Percentiles rank a stretch among this genome's conserved stretches.
Evolutionary conservation across 2,329 filamentous ascomycete species (phyloP).

Genomic region (Aspergillus udagawae): DNA sequence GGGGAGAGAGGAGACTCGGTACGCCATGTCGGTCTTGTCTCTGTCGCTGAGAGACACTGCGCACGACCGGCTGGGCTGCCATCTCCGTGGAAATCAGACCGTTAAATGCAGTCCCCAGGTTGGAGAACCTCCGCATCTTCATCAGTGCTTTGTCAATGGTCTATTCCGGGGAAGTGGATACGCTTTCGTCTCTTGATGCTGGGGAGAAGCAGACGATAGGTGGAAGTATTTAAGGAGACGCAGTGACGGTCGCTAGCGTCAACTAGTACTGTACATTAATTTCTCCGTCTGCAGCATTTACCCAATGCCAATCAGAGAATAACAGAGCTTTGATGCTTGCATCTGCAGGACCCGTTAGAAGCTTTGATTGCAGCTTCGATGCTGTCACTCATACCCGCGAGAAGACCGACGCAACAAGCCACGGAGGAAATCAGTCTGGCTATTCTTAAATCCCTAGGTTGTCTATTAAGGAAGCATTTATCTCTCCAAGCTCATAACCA

Average conservation of each 20-base stretch:
- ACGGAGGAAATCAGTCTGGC: no score
- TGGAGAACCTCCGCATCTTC: not conserved
- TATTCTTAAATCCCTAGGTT: not conserved
- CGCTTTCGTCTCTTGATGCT: not conserved
- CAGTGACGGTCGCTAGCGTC: not conserved
- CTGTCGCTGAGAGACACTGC: not conserved
- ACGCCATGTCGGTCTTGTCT: not conserved
- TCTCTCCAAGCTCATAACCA: no score
- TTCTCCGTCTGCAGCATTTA: conserved; percentile 8
- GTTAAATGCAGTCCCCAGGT: not conserved
- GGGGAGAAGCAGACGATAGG: conserved; percentile 10
- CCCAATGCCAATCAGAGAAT: not conserved
- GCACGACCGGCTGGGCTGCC: not conserved
- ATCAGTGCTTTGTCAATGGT: not conserved
- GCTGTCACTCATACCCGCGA: no score
- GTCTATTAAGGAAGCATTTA: not conserved
- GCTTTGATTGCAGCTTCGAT: no score
- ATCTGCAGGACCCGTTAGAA: not conserved
- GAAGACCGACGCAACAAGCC: no score
- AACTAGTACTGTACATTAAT: not conserved
- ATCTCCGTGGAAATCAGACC: not conserved
- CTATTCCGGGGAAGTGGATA: not conserved
- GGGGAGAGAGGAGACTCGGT: not conserved
- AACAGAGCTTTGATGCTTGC: no score
- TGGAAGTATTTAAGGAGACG: conserved; percentile 13